Conservation (phyloP, 2,329 filamentous ascomycete species). For the Ophidiomyces ophidiicola region DNA sequence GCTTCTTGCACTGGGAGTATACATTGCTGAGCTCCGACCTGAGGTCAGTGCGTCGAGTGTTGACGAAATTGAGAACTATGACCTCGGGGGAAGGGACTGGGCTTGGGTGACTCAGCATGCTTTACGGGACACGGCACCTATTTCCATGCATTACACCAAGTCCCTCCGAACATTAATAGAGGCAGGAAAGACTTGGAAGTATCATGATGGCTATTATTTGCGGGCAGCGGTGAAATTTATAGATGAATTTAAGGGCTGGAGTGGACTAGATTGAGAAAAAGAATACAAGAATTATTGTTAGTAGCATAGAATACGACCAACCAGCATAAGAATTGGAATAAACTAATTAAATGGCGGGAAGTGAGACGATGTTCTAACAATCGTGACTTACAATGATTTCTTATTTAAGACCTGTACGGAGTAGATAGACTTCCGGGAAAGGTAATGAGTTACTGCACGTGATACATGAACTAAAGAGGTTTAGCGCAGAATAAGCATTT, state of each 20-base stretch:
- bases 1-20: constrained; percentile 67
- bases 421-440: no score
- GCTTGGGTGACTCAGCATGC: constrained; percentile 60
- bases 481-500: no score
- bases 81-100: constrained; percentile 60
- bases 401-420: no score
- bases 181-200: constrained; percentile 41
- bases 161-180: constrained; percentile 63
- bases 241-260: constrained; percentile 31
- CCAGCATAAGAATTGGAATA: no score
- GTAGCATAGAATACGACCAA: no score
- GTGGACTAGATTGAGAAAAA: constrained; percentile 15
- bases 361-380: no score
- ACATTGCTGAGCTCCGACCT: constrained; percentile 63
- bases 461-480: no score
- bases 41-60: constrained; percentile 43
- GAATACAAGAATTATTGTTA: no score
- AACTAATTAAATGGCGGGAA: no score
- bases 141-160: constrained; percentile 80
- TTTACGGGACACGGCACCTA: constrained; percentile 45
- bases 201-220: constrained; percentile 35
- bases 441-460: no score
- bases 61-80: constrained; percentile 48
- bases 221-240: constrained; percentile 41
- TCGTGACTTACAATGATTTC: no score